These are phyloP conservation scores for Spergularia bocconei DNA, from an alignment of 148 eudicot genomes.

Conservation along the genomic window DNA sequence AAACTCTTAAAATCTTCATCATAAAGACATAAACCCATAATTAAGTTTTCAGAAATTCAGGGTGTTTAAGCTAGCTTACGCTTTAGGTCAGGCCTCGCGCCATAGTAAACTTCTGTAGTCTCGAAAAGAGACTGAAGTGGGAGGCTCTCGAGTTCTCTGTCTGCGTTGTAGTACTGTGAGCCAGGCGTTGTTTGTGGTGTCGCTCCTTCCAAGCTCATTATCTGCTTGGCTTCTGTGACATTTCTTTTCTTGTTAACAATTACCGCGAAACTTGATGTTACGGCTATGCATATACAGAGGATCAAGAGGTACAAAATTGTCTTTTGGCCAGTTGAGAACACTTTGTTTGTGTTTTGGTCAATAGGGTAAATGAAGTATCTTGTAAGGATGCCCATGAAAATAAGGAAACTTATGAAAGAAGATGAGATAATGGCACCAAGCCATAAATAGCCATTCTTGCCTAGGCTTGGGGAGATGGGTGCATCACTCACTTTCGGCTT, in stretches of 20 bases:
- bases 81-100: conserved; percentile 81
- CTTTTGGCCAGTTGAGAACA: conserved; percentile 41
- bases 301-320: conserved; percentile 42
- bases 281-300: conserved; percentile 47
- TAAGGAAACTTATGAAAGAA: conserved; percentile 61
- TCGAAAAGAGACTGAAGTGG: conserved; percentile 55
- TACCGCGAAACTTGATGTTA: conserved; percentile 43
- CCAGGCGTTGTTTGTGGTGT: conserved; percentile 40
- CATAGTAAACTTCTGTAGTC: conserved; percentile 59
- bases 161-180: conserved; percentile 45
- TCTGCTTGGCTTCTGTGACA: conserved; percentile 50
- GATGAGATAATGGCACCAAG: conserved; percentile 66
- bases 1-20: background rate
- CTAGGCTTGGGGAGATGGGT: conserved; percentile 64
- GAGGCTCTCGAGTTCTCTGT: conserved; percentile 79
- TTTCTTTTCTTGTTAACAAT: conserved; percentile 66
- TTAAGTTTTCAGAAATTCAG: background rate
- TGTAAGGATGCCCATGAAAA: conserved; percentile 58
- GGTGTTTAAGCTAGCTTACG: conserved; percentile 45
- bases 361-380: conserved; percentile 75
- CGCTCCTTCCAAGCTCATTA: conserved; percentile 44
- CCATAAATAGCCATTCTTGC: conserved; percentile 75
- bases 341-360: conserved; percentile 55
- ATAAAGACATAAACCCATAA: too few relatives aligned
- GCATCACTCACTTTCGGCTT: conserved; percentile 49